Percentiles rank a stretch among this genome's conserved stretches.
Conservation (phyloP, 1,139 yeast species). For the Zygoascus sp. region DNA sequence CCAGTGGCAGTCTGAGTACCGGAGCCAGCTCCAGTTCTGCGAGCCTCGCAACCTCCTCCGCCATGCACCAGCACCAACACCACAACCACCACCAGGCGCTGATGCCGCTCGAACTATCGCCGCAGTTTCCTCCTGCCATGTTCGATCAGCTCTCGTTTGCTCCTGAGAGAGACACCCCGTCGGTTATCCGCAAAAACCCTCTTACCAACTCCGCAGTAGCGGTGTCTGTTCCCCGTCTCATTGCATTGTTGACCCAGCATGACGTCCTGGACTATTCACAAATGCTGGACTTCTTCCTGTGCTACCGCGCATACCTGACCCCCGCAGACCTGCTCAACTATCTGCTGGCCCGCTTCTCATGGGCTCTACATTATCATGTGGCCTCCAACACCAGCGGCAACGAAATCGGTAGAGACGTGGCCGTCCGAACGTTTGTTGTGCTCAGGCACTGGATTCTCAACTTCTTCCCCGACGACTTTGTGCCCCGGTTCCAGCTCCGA, state of each 20-base stretch:
- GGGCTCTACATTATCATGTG: conserved; percentile 53
- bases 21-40: not conserved
- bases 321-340: conserved; percentile 55
- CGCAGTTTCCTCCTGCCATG: conserved; percentile 14
- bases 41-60: not conserved
- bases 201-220: conserved; percentile 12
- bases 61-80: not conserved
- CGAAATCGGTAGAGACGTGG: conserved; percentile 59
- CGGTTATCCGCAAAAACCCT: conserved; percentile 12
- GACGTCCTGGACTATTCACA: conserved; percentile 71
- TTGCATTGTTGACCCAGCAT: conserved; percentile 76
- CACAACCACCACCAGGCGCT: not conserved
- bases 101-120: conserved; percentile 5
- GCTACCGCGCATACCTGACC: conserved; percentile 68
- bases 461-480: conserved; percentile 40
- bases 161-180: conserved; percentile 16
- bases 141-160: conserved; percentile 19
- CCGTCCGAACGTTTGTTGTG: conserved; percentile 83
- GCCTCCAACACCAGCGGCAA: conserved; percentile 3
- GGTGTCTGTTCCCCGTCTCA: conserved; percentile 34
- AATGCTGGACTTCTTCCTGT: conserved; percentile 78
- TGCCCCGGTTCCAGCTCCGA: conserved; percentile 34
- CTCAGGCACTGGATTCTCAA: conserved; percentile 83
- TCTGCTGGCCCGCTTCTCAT: conserved; percentile 59
- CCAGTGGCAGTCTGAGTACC: conserved; percentile 3